These are phyloP conservation scores for Aspergillus nomiae DNA, from an alignment of 2,329 filamentous ascomycete genomes.

Conservation along the genomic window DNA sequence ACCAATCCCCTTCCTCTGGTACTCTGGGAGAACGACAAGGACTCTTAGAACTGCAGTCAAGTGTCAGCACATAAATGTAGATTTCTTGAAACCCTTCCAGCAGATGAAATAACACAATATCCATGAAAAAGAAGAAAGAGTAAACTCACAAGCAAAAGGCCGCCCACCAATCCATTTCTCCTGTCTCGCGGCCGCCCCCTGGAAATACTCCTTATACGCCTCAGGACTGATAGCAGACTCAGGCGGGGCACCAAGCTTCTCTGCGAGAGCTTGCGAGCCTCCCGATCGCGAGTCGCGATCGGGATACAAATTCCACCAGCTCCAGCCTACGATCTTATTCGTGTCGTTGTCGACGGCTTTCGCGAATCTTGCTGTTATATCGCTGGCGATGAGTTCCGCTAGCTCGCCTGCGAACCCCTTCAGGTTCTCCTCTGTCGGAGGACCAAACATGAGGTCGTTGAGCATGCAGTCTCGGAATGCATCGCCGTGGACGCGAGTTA, in stretches of 20 bases:
- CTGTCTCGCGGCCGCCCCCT: not conserved
- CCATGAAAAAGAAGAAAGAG: not conserved
- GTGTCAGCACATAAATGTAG: not conserved
- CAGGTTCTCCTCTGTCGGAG: not conserved
- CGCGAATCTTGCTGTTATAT: not conserved
- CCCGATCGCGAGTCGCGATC: not conserved
- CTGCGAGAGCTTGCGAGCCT: not conserved
- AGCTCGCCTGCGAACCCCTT: not conserved
- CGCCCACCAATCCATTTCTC: not conserved
- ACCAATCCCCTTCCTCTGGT: constrained; percentile 2
- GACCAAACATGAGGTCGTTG: not conserved
- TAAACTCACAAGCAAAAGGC: not conserved
- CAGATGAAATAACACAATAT: not conserved
- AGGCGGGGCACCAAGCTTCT: not conserved
- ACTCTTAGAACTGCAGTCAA: not conserved
- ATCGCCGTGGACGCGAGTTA: not conserved
- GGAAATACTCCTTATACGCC: not conserved
- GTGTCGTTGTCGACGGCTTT: constrained; percentile 2
- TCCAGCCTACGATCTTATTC: not conserved
- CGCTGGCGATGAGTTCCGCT: not conserved
- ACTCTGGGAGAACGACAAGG: constrained; percentile 2
- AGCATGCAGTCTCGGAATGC: not conserved
- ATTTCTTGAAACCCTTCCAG: not conserved
- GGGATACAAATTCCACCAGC: not conserved
- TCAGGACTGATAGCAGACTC: not conserved